Base-by-base conservation (phyloP, 306 rosid species). In the Argentina anserina region DNA sequence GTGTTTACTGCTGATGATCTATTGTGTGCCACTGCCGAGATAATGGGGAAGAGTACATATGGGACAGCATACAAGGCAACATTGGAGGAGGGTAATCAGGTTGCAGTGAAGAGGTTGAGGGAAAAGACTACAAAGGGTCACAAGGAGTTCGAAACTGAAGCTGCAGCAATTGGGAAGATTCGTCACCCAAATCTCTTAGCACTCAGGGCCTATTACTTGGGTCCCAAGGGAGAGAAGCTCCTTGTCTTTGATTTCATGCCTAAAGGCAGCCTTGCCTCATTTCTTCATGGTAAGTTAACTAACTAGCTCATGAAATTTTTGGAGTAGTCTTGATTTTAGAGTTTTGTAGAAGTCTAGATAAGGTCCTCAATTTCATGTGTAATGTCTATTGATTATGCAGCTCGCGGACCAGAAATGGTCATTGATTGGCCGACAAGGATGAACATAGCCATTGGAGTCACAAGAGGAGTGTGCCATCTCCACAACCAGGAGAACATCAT, bases 31-130 rank as follows among this genome's bases (percentile, higher is more conserved):
- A 90, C 96, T 43, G 97, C 97, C 7, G 97, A 92, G 86, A 92
- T 92, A 59, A 90, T 92, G 92, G 97, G 97, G 0, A 92, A 89
- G 76, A 91, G 91, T 73, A 84, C 97, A 11, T 91, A 82, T 82
- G 97, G 97, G 53, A 92, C 97, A 37, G 96, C 96, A 13, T 92
- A 92, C 63, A 92, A 92, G 78, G 96, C 97, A 41, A 88, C 94
- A 60, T 61, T 92, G 60, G 97, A 92, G 70, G 96, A 92, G 85
- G 94, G 90, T 3, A 78, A 88, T 81, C 88, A 87, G 69, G 96
- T 92, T 79, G 94, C 92, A 31, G 98, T 92, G 82, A 92, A 92
- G 76, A 90, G 98, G 73, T 49, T 92, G 88, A 88, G 98, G 68
- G 98, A 92, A 62, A 92, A 92, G 75, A 85, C 83, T 39, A 90